These are phyloP conservation scores for Malassezia sp. DNA, from an alignment of 1,284 basidiomycete species.

Conservation along the genomic window DNA sequence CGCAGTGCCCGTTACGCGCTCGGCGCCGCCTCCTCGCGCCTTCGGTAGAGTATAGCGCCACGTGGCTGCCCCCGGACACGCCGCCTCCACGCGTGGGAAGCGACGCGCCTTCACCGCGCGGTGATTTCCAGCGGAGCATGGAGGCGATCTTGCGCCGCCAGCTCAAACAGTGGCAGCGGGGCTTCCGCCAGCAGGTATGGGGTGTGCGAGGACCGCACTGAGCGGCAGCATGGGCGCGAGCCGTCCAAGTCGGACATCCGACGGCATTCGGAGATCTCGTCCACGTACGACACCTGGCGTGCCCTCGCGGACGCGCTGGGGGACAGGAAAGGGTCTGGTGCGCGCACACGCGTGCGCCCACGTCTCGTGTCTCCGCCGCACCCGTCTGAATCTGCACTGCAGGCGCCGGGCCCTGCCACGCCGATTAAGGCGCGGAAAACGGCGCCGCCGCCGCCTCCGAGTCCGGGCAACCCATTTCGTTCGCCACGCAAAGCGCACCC, in stretches of 20 bases:
- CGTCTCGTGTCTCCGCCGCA: background rate
- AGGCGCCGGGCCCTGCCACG: background rate
- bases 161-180: constrained; percentile 16
- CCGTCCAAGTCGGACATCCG: constrained; percentile 12
- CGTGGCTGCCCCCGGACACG: too few relatives aligned
- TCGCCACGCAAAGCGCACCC: constrained; percentile 8
- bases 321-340: background rate
- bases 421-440: constrained; percentile 4
- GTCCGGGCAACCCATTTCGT: constrained; percentile 13
- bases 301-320: constrained; percentile 1
- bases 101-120: too few relatives aligned
- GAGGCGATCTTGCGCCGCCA: constrained; percentile 14
- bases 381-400: background rate
- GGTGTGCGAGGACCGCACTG: too few relatives aligned
- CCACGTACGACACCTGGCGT: constrained; percentile 15
- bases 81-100: too few relatives aligned
- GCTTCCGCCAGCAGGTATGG: constrained; percentile 6
- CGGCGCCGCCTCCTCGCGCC: too few relatives aligned
- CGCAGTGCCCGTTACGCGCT: too few relatives aligned
- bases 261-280: constrained; percentile 11
- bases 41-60: too few relatives aligned
- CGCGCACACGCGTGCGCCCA: background rate
- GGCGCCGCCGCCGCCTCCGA: background rate
- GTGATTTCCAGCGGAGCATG: too few relatives aligned
- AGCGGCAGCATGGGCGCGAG: constrained; percentile 12